phyloP scores from a whole-genome alignment of 805 yeast genomes.

The Tetrapisispora namnaoensis region DNA sequence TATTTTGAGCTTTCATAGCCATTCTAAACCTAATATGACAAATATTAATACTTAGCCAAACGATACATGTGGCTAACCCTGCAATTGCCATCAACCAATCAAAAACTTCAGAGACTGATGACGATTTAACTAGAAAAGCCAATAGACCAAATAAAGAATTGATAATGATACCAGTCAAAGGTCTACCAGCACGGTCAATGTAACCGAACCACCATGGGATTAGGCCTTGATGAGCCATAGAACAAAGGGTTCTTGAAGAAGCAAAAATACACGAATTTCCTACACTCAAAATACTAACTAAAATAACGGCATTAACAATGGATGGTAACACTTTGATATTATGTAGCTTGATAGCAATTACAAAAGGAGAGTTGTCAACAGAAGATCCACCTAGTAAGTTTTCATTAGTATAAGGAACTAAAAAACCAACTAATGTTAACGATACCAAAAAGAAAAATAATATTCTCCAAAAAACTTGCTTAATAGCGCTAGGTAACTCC shows the following conservation, averaged over 20 bases:
- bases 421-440: constrained; percentile 46
- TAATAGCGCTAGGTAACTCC: constrained; percentile 59
- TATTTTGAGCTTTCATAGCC: constrained; percentile 39
- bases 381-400: constrained; percentile 41
- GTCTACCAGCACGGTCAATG: constrained; percentile 43
- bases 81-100: constrained; percentile 50
- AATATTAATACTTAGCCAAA: constrained; percentile 48
- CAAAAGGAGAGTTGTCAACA: constrained; percentile 53
- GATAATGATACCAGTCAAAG: constrained; percentile 37
- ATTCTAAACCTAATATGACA: constrained; percentile 47
- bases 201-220: constrained; percentile 40
- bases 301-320: constrained; percentile 48
- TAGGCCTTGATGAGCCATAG: constrained; percentile 42
- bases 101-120: constrained; percentile 39
- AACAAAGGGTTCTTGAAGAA: constrained; percentile 42
- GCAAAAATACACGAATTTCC: constrained; percentile 42
- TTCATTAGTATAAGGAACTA: constrained; percentile 43
- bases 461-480: constrained; percentile 60
- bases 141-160: constrained; percentile 41
- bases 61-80: constrained; percentile 47
- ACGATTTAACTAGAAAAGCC: constrained; percentile 44
- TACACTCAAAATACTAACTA: constrained; percentile 43
- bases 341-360: constrained; percentile 47
- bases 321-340: constrained; percentile 47
- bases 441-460: constrained; percentile 46